Base-by-base conservation (phyloP, 768 basidiomycete genomes). In the Lactifluus pinguis region DNA sequence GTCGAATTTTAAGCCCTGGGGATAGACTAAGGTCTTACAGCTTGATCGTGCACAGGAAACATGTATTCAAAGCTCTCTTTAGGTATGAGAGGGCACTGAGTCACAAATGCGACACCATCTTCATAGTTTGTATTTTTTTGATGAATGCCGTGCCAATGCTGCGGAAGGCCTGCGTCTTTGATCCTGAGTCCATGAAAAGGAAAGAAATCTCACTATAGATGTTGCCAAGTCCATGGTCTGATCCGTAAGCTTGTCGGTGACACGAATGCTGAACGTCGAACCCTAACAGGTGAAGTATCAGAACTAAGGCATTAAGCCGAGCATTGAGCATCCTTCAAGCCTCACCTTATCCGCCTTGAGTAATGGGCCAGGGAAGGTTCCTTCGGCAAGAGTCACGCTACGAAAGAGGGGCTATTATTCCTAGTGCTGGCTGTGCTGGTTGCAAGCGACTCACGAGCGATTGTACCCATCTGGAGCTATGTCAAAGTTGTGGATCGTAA, bases 81-180 rank as follows among this genome's bases (percentile, higher is more conserved):
- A 0, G 77, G 70, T 1, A 72, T 63, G 47, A 80, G 78, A 1
- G 80, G 79, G 64, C 80, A 80, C 61, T 81, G 79, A 14, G 65
- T 75, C 3, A 77, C 69, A 21, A 68, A 70, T 1, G 70, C 65
- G 2, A 69, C 61, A 10, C 81, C 81, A 56, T 83, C 81, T 0
- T 72, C 76, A 69, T 70, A 78, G 57, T 74, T 78, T 2, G 76
- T 75, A 4, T 66, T 60, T 0, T 65, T 64, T 65, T 81, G 80
- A 48, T 69, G 73, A 44, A 83, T 62, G 0, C 82, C 81, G 64
- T 82, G 82, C 80, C 79, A 82, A 64, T 83, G 81, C 81, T 83
- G 50, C 3, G 51, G 8, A n/a, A 6, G 25, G 1, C 34, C 19
- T 1, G 51, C 17, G 29, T 52, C 38, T 34, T 2, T 10, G 10